These are phyloP conservation scores for Lupinus albus DNA, from an alignment of 306 rosid genomes.

Conservation along the genomic window DNA sequence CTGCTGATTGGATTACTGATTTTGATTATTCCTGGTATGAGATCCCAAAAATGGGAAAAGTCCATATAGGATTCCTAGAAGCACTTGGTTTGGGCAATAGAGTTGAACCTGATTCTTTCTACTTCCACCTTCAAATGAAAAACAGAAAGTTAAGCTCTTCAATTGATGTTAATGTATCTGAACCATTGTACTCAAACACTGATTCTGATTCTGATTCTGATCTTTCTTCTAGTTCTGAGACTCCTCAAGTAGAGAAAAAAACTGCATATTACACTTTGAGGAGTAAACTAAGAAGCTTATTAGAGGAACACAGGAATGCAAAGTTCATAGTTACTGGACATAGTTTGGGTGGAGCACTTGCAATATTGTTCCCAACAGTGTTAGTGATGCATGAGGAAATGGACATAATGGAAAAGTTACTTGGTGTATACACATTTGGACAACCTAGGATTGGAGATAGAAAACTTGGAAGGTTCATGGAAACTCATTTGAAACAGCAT, in stretches of 20 bases:
- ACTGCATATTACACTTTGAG: constrained; percentile 62
- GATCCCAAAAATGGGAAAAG: constrained; percentile 64
- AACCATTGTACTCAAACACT: constrained; percentile 31
- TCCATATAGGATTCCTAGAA: constrained; percentile 82
- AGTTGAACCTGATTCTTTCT: constrained; percentile 49
- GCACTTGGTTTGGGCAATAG: constrained; percentile 79
- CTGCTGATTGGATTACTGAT: constrained; percentile 77
- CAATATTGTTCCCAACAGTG: constrained; percentile 67
- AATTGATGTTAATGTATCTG: constrained; percentile 13
- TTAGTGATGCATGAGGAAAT: constrained; percentile 63
- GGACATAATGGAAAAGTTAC: constrained; percentile 61
- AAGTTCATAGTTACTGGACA: constrained; percentile 77
- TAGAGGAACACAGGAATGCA: constrained; percentile 68
- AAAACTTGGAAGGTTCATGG: constrained; percentile 68
- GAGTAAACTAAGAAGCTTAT: constrained; percentile 55
- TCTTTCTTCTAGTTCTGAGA: constrained; percentile 33
- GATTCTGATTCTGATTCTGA: constrained; percentile 34
- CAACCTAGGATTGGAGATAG: constrained; percentile 75
- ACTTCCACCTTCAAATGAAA: constrained; percentile 43
- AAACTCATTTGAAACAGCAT: constrained; percentile 46
- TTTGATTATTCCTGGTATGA: constrained; percentile 86
- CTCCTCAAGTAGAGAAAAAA: constrained; percentile 33
- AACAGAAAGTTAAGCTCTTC: constrained; percentile 8
- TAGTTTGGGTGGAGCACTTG: constrained; percentile 82
- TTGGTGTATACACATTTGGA: constrained; percentile 74